Conservation (phyloP, 805 yeast species). For the Kodamaea hsintzibuensis region DNA sequence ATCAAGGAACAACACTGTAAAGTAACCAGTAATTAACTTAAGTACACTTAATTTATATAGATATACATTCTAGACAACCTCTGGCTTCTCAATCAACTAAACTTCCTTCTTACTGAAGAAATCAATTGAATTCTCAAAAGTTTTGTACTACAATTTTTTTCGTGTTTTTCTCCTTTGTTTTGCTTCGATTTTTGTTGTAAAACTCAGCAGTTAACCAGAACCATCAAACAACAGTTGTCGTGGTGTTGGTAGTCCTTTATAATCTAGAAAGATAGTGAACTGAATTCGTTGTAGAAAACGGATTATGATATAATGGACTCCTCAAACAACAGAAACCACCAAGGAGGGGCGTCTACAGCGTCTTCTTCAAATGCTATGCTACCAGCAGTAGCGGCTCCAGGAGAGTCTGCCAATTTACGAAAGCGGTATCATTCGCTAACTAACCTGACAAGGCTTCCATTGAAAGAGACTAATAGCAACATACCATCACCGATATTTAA, state of each 20-base stretch:
- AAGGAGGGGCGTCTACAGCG: slow-evolving; percentile 6
- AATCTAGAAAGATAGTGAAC: background rate
- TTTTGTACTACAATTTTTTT: background rate
- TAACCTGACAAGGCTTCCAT: slow-evolving; percentile 28
- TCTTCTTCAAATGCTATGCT: background rate
- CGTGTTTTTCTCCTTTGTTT: slow-evolving; percentile 4
- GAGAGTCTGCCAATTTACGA: slow-evolving; percentile 6
- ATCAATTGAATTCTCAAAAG: background rate
- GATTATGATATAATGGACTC: slow-evolving; percentile 7
- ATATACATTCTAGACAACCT: no score
- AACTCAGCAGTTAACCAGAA: background rate
- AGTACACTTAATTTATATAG: no score
- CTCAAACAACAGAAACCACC: slow-evolving; percentile 6
- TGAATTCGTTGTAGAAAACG: background rate
- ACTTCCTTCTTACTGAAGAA: background rate
- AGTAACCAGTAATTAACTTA: no score
- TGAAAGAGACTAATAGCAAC: slow-evolving; percentile 42
- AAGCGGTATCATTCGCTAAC: slow-evolving; percentile 14
- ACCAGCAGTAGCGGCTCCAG: slow-evolving; percentile 3
- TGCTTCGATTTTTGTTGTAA: background rate
- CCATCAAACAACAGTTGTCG: background rate
- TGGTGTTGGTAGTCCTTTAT: background rate
- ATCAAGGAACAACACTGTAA: background rate
- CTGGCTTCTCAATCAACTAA: background rate
- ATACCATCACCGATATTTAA: slow-evolving; percentile 39